phyloP scores from a whole-genome alignment of 768 basidiomycete genomes.

The Kwoniella shandongensis region DNA sequence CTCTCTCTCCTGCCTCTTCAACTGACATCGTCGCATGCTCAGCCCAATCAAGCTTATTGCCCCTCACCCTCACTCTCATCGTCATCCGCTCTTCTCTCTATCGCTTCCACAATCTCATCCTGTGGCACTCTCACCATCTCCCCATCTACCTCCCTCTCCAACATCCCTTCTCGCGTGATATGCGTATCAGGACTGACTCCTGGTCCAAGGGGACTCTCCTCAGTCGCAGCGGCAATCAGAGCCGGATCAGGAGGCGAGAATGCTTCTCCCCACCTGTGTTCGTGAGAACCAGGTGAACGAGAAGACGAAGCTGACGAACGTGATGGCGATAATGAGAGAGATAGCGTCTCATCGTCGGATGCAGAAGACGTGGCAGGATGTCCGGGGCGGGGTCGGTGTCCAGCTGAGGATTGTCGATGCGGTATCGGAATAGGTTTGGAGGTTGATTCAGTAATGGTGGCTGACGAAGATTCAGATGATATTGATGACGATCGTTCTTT shows the following conservation, averaged over 20 bases:
- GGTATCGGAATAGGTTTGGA: slow-evolving; percentile 14
- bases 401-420: slow-evolving; percentile 2
- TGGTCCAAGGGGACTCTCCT: slow-evolving; percentile 48
- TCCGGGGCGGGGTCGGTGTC: slow-evolving; percentile 13
- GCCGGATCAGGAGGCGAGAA: slow-evolving; percentile 51
- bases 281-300: slow-evolving; percentile 8
- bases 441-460: not conserved
- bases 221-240: slow-evolving; percentile 39
- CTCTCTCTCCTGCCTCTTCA: no score
- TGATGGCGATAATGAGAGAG: not conserved
- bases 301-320: slow-evolving; percentile 5
- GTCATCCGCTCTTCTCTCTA: slow-evolving; percentile 24
- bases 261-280: slow-evolving; percentile 15
- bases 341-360: not conserved
- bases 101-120: slow-evolving; percentile 48
- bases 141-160: slow-evolving; percentile 44
- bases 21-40: no score
- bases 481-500: slow-evolving; percentile 1
- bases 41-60: no score
- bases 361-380: slow-evolving; percentile 1
- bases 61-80: slow-evolving; percentile 5
- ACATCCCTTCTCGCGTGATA: slow-evolving; percentile 39
- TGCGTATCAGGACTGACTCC: slow-evolving; percentile 48
- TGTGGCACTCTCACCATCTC: slow-evolving; percentile 40
- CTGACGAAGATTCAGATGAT: not conserved